These are phyloP conservation scores for Globisporangium spinosum DNA, from an alignment of 352 stramenopile species.

Conservation along the genomic window DNA sequence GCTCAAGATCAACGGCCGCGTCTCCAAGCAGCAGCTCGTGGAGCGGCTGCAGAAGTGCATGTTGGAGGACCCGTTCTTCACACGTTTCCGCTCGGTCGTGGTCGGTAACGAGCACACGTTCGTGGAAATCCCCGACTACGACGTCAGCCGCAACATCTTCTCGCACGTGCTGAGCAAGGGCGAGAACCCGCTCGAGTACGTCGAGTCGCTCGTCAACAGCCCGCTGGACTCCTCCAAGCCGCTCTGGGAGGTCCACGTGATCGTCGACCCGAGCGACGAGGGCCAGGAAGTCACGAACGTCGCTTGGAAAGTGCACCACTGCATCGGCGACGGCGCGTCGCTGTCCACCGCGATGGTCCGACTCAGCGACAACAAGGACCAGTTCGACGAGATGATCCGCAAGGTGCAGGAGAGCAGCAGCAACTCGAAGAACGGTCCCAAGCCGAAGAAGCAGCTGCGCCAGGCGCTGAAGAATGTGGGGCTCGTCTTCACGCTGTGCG, in stretches of 20 bases:
- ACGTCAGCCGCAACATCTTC: slow-evolving; percentile 48
- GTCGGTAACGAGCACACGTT: slow-evolving; percentile 44
- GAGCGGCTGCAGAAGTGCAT: slow-evolving; percentile 52
- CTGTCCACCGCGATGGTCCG: slow-evolving; percentile 58
- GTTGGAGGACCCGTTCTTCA: slow-evolving; percentile 55
- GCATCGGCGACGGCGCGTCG: slow-evolving; percentile 70
- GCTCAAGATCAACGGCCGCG: slow-evolving; percentile 45
- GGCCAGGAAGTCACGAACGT: slow-evolving; percentile 38
- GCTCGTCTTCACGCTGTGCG: slow-evolving; percentile 30
- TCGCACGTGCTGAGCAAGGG: slow-evolving; percentile 46
- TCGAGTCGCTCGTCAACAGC: slow-evolving; percentile 69
- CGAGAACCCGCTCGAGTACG: slow-evolving; percentile 57
- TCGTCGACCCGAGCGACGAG: slow-evolving; percentile 33
- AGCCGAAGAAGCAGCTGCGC: slow-evolving; percentile 16
- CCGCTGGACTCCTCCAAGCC: slow-evolving; percentile 64
- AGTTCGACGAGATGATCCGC: slow-evolving; percentile 60
- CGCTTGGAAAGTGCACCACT: slow-evolving; percentile 77
- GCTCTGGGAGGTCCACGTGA: slow-evolving; percentile 74
- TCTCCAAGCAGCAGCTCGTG: slow-evolving; percentile 43
- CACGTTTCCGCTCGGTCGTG: slow-evolving; percentile 65
- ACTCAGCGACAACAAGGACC: slow-evolving; percentile 64
- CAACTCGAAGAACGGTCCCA: slow-evolving; percentile 25
- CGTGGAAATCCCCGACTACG: slow-evolving; percentile 53
- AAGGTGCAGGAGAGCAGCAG: slow-evolving; percentile 36
- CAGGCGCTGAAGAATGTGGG: slow-evolving; percentile 27